These are phyloP conservation scores for Phytophthora podocarpi DNA, from an alignment of 352 stramenopile species.

Conservation along the genomic window DNA sequence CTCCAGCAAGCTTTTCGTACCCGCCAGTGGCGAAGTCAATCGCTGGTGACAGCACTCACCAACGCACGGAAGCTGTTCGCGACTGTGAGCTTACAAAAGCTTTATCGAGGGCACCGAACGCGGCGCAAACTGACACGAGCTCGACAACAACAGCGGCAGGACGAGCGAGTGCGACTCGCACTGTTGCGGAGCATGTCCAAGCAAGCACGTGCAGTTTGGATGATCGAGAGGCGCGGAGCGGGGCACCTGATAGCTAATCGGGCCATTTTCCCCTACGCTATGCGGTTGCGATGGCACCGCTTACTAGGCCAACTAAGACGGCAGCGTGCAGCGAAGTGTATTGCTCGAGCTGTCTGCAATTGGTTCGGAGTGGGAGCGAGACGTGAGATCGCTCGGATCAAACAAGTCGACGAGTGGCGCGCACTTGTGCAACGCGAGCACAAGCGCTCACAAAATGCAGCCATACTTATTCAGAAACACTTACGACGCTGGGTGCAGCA, in stretches of 20 bases:
- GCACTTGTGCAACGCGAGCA: slow-evolving; percentile 32
- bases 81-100: slow-evolving; percentile 46
- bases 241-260: slow-evolving; percentile 48
- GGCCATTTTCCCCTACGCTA: slow-evolving; percentile 48
- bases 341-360: slow-evolving; percentile 15
- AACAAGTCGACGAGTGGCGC: slow-evolving; percentile 35
- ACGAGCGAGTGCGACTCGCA: slow-evolving; percentile 36
- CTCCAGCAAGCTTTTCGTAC: slow-evolving; percentile 49
- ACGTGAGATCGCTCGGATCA: slow-evolving; percentile 12
- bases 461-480: slow-evolving; percentile 54
- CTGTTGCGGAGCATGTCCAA: slow-evolving; percentile 48
- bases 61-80: slow-evolving; percentile 40
- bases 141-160: slow-evolving; percentile 22
- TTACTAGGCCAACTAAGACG: slow-evolving; percentile 28
- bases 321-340: slow-evolving; percentile 20
- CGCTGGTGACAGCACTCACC: slow-evolving; percentile 41
- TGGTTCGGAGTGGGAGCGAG: slow-evolving; percentile 25
- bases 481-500: slow-evolving; percentile 54
- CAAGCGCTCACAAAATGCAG: slow-evolving; percentile 12
- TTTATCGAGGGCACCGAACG: slow-evolving; percentile 41
- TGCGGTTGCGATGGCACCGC: slow-evolving; percentile 38
- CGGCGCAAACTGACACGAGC: slow-evolving; percentile 20
- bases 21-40: slow-evolving; percentile 42
- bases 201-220: slow-evolving; percentile 45
- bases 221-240: slow-evolving; percentile 52